Conservation (phyloP, 257 asterid species). For the Fraxinus anomala region DNA sequence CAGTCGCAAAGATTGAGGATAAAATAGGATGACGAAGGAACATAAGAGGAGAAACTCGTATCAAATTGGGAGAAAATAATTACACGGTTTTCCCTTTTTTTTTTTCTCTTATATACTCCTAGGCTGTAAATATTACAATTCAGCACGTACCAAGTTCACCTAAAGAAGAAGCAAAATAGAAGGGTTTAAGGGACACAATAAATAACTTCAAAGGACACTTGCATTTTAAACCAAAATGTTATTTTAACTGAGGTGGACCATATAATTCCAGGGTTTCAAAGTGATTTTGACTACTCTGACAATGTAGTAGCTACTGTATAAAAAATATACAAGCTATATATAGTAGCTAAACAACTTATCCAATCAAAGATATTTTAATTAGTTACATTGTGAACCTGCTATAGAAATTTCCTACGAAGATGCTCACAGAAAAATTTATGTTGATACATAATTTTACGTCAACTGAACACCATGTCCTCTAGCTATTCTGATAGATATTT, state of each 20-base stretch:
- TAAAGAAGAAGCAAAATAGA: not conserved
- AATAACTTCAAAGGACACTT: not conserved
- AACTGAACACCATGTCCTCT: not conserved
- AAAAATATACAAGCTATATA: not conserved
- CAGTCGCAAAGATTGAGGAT: not conserved
- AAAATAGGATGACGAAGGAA: not conserved
- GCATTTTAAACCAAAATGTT: not conserved
- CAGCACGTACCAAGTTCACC: no score
- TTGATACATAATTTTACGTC: not conserved
- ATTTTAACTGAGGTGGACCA: not conserved
- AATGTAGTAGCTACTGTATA: not conserved
- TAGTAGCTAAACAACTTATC: not conserved
- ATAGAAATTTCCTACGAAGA: not conserved
- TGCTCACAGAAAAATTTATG: not conserved
- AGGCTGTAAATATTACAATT: no score
- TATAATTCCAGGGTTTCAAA: not conserved
- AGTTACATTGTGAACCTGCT: not conserved
- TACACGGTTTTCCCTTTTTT: no score
- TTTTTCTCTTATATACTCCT: no score
- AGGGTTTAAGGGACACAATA: not conserved
- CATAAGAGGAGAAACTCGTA: not conserved
- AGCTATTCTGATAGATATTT: not conserved
- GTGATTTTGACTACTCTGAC: not conserved
- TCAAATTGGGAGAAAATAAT: not conserved
- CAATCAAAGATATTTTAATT: not conserved